These are phyloP conservation scores for Diaporthe ilicicola DNA, from an alignment of 2,329 filamentous ascomycete genomes.

Conservation along the genomic window DNA sequence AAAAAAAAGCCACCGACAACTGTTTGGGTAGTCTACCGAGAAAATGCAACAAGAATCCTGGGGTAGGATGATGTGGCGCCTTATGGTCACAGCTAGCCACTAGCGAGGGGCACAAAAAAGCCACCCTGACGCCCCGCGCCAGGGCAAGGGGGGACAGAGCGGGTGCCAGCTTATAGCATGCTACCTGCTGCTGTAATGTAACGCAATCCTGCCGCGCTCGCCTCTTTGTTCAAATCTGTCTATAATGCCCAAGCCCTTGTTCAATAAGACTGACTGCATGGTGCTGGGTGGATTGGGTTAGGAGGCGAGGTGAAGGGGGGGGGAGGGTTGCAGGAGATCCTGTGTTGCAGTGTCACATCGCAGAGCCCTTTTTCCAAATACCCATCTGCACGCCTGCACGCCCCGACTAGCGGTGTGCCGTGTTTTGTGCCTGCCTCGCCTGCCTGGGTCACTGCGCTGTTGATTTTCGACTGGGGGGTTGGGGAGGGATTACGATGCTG, in stretches of 20 bases:
- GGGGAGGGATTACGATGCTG: neutral
- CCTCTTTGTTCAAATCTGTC: neutral
- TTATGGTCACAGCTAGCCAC: too few relatives aligned
- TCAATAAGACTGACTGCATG: too few relatives aligned
- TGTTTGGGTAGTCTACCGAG: too few relatives aligned
- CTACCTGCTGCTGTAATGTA: neutral
- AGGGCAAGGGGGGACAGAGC: neutral
- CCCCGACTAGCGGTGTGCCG: conserved; percentile 19
- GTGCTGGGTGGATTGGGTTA: neutral
- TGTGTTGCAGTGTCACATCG: neutral
- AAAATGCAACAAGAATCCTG: too few relatives aligned
- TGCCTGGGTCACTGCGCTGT: neutral
- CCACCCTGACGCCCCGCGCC: neutral
- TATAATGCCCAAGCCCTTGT: too few relatives aligned
- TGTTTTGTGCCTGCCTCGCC: neutral
- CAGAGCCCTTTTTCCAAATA: neutral
- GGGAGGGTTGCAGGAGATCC: neutral
- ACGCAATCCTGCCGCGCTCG: neutral
- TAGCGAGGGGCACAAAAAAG: neutral
- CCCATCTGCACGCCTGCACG: neutral
- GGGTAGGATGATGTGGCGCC: too few relatives aligned
- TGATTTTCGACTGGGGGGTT: neutral
- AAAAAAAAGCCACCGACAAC: too few relatives aligned
- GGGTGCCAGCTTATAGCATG: neutral
- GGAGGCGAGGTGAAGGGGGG: neutral